phyloP scores from a whole-genome alignment of 129 eudicot species.

The Centrapalus pauciflorus region DNA sequence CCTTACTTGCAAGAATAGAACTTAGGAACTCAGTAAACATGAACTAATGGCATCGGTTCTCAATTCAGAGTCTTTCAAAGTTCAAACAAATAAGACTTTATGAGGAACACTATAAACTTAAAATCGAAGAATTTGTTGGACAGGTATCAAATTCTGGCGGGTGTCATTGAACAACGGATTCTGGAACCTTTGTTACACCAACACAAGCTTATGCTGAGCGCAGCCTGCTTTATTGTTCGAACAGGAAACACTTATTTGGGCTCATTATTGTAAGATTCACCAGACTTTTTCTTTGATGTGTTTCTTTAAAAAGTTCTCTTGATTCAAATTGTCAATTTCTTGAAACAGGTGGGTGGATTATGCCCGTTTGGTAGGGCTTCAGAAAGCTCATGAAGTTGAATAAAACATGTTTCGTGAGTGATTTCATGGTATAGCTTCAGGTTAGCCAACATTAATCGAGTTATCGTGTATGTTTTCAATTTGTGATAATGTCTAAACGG shows the following conservation, averaged over 20 bases:
- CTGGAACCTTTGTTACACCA: slow-evolving; percentile 76
- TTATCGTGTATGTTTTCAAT: neutral
- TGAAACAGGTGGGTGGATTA: slow-evolving; percentile 92
- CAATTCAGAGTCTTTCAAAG: too few species aligned
- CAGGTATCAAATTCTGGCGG: slow-evolving; percentile 87
- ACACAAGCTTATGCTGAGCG: slow-evolving; percentile 71
- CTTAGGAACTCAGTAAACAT: too few species aligned
- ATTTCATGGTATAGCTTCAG: slow-evolving; percentile 14
- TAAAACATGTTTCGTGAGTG: slow-evolving; percentile 13
- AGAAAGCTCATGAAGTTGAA: slow-evolving; percentile 57
- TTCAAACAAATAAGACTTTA: too few species aligned
- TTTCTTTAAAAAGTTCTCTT: neutral
- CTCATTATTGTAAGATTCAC: slow-evolving; percentile 67
- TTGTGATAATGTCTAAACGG: neutral
- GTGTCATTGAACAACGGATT: slow-evolving; percentile 77
- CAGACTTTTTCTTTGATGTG: neutral
- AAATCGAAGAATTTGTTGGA: too few species aligned
- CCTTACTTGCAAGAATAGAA: too few species aligned
- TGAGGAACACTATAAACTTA: too few species aligned
- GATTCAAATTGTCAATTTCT: neutral
- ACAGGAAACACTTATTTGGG: slow-evolving; percentile 97
- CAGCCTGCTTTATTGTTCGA: slow-evolving; percentile 79
- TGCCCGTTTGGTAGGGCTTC: slow-evolving; percentile 88
- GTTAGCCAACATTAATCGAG: slow-evolving; percentile 10
- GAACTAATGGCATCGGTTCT: too few species aligned